Conservation (phyloP, 1,284 basidiomycete genomes). For the Leccinum fallax region DNA sequence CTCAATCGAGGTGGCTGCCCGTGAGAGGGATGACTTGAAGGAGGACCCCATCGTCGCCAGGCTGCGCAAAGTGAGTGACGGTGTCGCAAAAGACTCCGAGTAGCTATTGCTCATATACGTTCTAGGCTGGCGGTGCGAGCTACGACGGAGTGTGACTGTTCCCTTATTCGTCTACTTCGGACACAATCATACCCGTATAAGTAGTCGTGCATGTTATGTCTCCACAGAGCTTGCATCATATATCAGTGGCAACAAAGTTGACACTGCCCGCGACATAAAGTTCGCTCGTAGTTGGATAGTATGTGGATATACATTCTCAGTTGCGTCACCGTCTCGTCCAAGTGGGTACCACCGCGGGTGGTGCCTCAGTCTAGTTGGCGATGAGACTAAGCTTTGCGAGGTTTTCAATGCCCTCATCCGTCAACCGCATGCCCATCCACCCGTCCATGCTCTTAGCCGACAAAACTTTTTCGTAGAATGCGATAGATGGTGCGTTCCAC, state of each 20-base stretch:
- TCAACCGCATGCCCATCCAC: constrained; percentile 90
- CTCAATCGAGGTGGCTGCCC: constrained; percentile 85
- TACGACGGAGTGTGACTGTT: constrained; percentile 71
- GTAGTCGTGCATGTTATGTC: constrained; percentile 18
- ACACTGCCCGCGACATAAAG: constrained; percentile 21
- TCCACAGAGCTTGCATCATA: constrained; percentile 17
- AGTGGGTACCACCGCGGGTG: constrained; percentile 8
- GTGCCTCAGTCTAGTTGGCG: constrained; percentile 19
- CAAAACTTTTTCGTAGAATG: constrained; percentile 85
- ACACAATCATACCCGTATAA: constrained; percentile 10
- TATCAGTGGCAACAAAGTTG: constrained; percentile 26
- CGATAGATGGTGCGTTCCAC: constrained; percentile 94
- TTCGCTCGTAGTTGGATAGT: background rate
- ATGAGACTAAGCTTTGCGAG: constrained; percentile 47
- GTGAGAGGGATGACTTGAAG: constrained; percentile 78
- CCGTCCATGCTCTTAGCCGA: constrained; percentile 76
- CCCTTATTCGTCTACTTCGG: constrained; percentile 17
- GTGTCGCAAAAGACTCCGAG: constrained; percentile 4
- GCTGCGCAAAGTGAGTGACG: constrained; percentile 67
- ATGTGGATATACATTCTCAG: constrained; percentile 7
- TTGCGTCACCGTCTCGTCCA: background rate
- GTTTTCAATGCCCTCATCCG: constrained; percentile 68
- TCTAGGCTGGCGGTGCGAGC: constrained; percentile 77
- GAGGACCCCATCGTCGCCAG: constrained; percentile 76
- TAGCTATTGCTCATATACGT: constrained; percentile 11